Base-by-base conservation (phyloP, 1,139 yeast species). In the Protomyces inouyei region DNA sequence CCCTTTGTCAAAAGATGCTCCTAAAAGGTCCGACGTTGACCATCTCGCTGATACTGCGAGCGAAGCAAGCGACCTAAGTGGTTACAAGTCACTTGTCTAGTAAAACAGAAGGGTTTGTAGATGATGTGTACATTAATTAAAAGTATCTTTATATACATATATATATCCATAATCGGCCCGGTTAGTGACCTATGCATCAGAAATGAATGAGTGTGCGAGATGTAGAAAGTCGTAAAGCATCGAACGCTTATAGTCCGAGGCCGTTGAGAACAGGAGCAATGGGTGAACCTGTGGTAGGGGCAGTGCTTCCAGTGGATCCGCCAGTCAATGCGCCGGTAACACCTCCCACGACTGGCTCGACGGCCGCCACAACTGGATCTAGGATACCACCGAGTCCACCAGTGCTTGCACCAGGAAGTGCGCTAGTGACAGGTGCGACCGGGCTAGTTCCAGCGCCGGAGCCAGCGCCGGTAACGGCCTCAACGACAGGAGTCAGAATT, bases 71-170 rank as follows among this genome's bases (percentile, higher is more conserved):
- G 18, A n/a, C 23, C 37, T 54, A 4, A 54, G 57, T 21, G 36
- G 14, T 8, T 54, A 54, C 38, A 54, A 54, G 36, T 36, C 48
- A 1, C 57, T 54, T 23, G 57, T 54, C 2, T 52, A 25, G 37
- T 5, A 23, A 10, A 16, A 2, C 12, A 16, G 48, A 18, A n/a
- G 23, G 5, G 14, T 1, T 4, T 43, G 25, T 43, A 16, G 14
- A 43, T 43, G 48, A n/a, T 43, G 5, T 43, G 48, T 43, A 43
- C 48, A 43, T 6, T 18, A 16, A 43, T 43, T 43, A 43, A 10
- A 16, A n/a, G 10, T 43, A 37, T 37, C 32, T 28, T 28, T 28
- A 28, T 28, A 28, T 28, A 28, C 32, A 28, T 28, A 28, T 28
- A 28, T 28, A 28, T 28, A 28, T 28, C 2, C 32, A 28, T 28